Percentiles rank a stretch among this genome's conserved stretches.
phyloP scores from a whole-genome alignment of 2,329 filamentous ascomycete species.

The Sporothrix pallida region DNA sequence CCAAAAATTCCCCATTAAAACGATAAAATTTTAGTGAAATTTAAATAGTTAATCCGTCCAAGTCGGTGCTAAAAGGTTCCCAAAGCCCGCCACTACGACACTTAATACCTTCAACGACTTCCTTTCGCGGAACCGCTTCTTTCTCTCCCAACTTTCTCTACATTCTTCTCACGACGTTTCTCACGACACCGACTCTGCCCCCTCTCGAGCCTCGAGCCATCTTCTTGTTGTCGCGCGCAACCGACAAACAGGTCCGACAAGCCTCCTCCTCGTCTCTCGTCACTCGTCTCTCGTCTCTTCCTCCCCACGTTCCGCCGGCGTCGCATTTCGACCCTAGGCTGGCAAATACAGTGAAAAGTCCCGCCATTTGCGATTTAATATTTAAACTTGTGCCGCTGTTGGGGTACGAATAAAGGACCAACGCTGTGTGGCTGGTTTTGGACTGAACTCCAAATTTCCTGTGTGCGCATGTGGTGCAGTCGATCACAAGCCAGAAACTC shows the following conservation, averaged over 20 bases:
- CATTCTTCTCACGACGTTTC: not conserved
- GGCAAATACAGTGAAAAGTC: not conserved
- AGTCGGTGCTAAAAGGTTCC: conserved; percentile 10
- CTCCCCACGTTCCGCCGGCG: not conserved
- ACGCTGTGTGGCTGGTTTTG: conserved; percentile 10
- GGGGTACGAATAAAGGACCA: conserved; percentile 13
- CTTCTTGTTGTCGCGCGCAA: not conserved
- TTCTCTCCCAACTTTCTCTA: not conserved
- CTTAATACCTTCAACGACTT: not conserved
- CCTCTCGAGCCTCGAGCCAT: not conserved
- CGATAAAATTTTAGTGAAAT: conserved; percentile 1
- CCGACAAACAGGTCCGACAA: not conserved
- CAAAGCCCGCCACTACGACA: conserved; percentile 1
- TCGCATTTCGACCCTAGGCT: conserved; percentile 11
- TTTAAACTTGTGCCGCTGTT: not conserved
- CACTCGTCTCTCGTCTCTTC: not conserved
- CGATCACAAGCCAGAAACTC: conserved; percentile 26
- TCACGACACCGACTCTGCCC: not conserved
- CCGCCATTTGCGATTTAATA: not conserved
- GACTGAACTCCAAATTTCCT: not conserved
- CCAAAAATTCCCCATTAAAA: conserved; percentile 16
- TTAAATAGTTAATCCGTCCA: conserved; percentile 15
- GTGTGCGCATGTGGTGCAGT: conserved; percentile 1
- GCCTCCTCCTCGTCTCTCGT: not conserved
- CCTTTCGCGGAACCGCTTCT: too few relatives aligned